These are phyloP conservation scores for Hyaloscypha finlandica DNA, from an alignment of 495 filamentous ascomycete genomes.

Conservation along the genomic window DNA sequence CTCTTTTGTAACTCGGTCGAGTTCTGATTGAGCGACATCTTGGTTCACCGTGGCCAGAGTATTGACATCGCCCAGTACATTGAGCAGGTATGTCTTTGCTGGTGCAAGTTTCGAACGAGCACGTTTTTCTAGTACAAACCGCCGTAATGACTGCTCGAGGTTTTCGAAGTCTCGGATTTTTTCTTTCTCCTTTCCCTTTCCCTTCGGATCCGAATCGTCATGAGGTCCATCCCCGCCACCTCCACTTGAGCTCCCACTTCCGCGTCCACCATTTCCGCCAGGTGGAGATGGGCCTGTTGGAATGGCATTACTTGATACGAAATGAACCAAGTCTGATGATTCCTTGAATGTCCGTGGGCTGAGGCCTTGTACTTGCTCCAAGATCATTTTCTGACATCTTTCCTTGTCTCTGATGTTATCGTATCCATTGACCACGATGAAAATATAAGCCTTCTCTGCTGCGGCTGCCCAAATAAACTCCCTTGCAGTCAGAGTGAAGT, in stretches of 20 bases:
- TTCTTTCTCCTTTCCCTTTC: constrained; percentile 87
- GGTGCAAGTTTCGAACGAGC: constrained; percentile 94
- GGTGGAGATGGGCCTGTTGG: constrained; percentile 62
- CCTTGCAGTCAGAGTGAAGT: constrained; percentile 93
- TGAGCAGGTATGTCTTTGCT: constrained; percentile 93
- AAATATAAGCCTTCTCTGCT: constrained; percentile 96
- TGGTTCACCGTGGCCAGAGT: constrained; percentile 83
- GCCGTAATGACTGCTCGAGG: constrained; percentile 82
- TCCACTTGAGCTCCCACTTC: constrained; percentile 59
- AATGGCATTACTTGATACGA: constrained; percentile 95
- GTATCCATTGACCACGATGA: constrained; percentile 97
- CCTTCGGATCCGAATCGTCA: constrained; percentile 67
- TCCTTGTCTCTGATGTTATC: constrained; percentile 92
- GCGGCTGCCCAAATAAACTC: constrained; percentile 97
- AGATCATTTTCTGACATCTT: constrained; percentile 83
- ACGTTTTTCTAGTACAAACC: constrained; percentile 95
- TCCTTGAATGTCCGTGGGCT: constrained; percentile 94
- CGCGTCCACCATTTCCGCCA: constrained; percentile 54
- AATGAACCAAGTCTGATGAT: constrained; percentile 89
- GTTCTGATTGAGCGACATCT: constrained; percentile 81
- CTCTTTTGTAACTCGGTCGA: constrained; percentile 80
- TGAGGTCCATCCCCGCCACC: constrained; percentile 53
- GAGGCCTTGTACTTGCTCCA: constrained; percentile 81
- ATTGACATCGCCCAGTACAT: constrained; percentile 83
- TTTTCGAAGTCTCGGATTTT: constrained; percentile 86